Evolutionary conservation across 2,329 filamentous ascomycete species (phyloP).

Genomic region (Trichoderma sp.): DNA sequence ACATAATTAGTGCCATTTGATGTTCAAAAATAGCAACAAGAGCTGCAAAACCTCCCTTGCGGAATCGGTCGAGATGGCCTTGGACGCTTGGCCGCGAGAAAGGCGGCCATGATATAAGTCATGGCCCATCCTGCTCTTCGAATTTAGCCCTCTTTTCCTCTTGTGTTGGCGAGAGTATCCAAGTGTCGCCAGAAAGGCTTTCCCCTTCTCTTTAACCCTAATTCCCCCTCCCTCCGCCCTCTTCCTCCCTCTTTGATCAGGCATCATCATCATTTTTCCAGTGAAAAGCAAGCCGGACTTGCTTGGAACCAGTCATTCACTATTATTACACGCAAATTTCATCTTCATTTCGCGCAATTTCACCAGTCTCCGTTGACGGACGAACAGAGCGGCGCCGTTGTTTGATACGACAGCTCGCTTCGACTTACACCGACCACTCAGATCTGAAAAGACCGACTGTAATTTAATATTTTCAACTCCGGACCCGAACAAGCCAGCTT

Average conservation of each 20-base stretch:
- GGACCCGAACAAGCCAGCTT: not conserved
- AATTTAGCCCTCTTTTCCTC: conserved; percentile 43
- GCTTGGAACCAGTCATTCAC: conserved; percentile 52
- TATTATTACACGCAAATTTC: conserved; percentile 24
- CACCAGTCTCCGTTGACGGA: conserved; percentile 18
- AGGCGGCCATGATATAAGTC: conserved; percentile 57
- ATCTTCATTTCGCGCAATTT: conserved; percentile 28
- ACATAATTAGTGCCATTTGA: conserved; percentile 27
- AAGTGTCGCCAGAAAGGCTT: conserved; percentile 48
- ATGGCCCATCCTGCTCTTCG: conserved; percentile 42
- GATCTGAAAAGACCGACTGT: conserved; percentile 27
- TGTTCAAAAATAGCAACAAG: conserved; percentile 39
- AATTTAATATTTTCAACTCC: conserved; percentile 30
- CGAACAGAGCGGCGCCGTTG: conserved; percentile 24
- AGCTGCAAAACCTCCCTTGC: conserved; percentile 15
- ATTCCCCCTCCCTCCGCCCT: conserved; percentile 30
- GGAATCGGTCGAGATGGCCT: conserved; percentile 26
- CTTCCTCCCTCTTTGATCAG: conserved; percentile 24
- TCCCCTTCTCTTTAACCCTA: conserved; percentile 39
- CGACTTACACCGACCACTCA: conserved; percentile 26
- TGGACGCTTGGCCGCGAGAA: conserved; percentile 36
- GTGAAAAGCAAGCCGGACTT: conserved; percentile 59
- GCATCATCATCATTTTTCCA: conserved; percentile 26
- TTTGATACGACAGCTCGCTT: conserved; percentile 31
- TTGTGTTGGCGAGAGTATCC: conserved; percentile 43